Evolutionary conservation across 495 filamentous ascomycete genomes (phyloP).

Genomic region (Podospora fimiseda): DNA sequence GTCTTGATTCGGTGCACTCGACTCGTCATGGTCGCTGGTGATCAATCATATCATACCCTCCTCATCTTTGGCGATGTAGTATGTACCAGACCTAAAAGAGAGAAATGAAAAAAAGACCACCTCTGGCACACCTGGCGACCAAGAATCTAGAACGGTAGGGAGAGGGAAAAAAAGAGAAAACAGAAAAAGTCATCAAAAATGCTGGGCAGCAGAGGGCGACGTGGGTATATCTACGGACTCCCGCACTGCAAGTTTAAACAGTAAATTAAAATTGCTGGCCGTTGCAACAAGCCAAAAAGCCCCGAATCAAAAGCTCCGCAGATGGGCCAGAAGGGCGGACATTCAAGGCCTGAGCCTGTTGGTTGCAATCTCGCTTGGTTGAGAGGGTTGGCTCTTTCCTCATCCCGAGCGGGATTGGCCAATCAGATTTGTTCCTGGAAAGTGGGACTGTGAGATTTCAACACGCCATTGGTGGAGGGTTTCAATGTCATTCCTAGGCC

Average conservation of each 20-base stretch:
- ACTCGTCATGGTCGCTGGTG: conserved; percentile 20
- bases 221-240: conserved; percentile 6
- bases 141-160: conserved; percentile 1
- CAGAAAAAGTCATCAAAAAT: conserved; percentile 2
- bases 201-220: conserved; percentile 11
- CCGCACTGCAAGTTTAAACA: background rate
- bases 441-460: conserved; percentile 9
- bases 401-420: conserved; percentile 14
- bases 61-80: conserved; percentile 12
- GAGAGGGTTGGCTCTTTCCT: conserved; percentile 9
- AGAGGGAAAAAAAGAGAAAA: background rate
- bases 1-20: conserved; percentile 18
- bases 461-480: conserved; percentile 12
- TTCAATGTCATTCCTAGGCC: background rate
- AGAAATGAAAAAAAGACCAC: background rate
- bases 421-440: conserved; percentile 8
- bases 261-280: conserved; percentile 15
- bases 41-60: conserved; percentile 19
- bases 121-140: conserved; percentile 2
- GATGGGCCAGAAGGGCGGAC: background rate
- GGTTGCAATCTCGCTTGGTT: conserved; percentile 24
- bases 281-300: background rate
- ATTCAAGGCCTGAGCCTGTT: conserved; percentile 6
- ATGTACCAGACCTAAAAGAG: background rate
- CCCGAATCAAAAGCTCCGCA: conserved; percentile 9